Evolutionary conservation across 345 rosid species (phyloP).

Genomic region (Melaleuca alternifolia): DNA sequence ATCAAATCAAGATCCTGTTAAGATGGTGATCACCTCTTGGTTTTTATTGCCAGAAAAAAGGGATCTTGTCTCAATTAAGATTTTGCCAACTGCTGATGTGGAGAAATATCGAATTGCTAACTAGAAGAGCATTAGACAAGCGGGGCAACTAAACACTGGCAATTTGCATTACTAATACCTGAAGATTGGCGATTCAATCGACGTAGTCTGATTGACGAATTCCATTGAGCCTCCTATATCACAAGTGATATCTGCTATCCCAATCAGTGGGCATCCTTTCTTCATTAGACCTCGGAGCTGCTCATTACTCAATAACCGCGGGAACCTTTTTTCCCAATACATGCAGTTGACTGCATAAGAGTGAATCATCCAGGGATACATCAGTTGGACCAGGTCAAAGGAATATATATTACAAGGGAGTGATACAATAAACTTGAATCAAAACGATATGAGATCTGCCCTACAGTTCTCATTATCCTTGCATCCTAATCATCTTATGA

Average conservation of each 20-base stretch:
- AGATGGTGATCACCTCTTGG: not conserved
- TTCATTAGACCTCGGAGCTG: slow-evolving; percentile 55
- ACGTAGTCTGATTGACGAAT: slow-evolving; percentile 64
- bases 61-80: not conserved
- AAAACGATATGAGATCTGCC: not conserved
- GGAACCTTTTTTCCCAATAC: slow-evolving; percentile 95
- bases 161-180: slow-evolving; percentile 24
- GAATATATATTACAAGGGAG: not conserved
- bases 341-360: slow-evolving; percentile 71
- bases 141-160: not conserved
- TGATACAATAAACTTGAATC: not conserved
- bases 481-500: not conserved
- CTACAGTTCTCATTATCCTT: not conserved
- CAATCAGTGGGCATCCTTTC: slow-evolving; percentile 71
- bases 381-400: not conserved
- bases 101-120: not conserved
- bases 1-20: not conserved
- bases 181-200: slow-evolving; percentile 80
- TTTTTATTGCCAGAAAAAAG: not conserved
- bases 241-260: slow-evolving; percentile 85
- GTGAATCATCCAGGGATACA: not conserved
- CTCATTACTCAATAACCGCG: slow-evolving; percentile 50
- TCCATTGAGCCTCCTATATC: slow-evolving; percentile 82
- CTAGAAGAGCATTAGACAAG: not conserved
- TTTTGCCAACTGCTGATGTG: not conserved